phyloP scores from a whole-genome alignment of 768 basidiomycete genomes.

The Termitomyces sp. region DNA sequence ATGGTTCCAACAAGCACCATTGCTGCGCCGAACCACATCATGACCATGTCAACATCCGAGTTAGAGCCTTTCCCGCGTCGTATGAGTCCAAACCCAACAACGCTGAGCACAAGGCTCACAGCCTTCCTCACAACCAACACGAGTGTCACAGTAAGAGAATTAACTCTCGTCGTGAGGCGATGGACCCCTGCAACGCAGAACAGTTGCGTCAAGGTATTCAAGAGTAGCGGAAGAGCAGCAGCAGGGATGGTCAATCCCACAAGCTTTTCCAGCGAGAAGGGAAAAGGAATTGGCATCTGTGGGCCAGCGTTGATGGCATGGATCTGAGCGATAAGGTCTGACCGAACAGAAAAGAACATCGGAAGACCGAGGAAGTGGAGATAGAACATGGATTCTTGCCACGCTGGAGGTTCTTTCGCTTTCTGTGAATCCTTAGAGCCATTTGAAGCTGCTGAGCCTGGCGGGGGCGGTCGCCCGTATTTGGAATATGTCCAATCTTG shows the following conservation, averaged over 20 bases:
- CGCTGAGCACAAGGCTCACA: slow-evolving; percentile 70
- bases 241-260: slow-evolving; percentile 41
- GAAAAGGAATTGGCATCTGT: slow-evolving; percentile 20
- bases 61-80: slow-evolving; percentile 16
- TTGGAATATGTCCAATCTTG: slow-evolving; percentile 80
- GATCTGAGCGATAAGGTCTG: slow-evolving; percentile 49
- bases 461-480: slow-evolving; percentile 28
- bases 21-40: slow-evolving; percentile 69
- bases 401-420: slow-evolving; percentile 31
- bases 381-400: slow-evolving; percentile 95
- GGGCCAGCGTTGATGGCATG: slow-evolving; percentile 38
- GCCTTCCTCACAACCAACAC: slow-evolving; percentile 82
- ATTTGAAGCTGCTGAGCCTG: slow-evolving; percentile 1
- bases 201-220: slow-evolving; percentile 83
- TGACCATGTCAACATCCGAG: slow-evolving; percentile 32
- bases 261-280: neutral
- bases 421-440: neutral
- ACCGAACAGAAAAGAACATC: slow-evolving; percentile 63
- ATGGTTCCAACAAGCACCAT: slow-evolving; percentile 72
- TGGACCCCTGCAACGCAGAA: slow-evolving; percentile 87
- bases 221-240: slow-evolving; percentile 57
- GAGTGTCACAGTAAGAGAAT: slow-evolving; percentile 74
- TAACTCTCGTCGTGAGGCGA: slow-evolving; percentile 74
- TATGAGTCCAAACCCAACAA: slow-evolving; percentile 38
- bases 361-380: slow-evolving; percentile 79